These are phyloP conservation scores for Boletus sensibilis DNA, from an alignment of 768 basidiomycete genomes.

Conservation along the genomic window DNA sequence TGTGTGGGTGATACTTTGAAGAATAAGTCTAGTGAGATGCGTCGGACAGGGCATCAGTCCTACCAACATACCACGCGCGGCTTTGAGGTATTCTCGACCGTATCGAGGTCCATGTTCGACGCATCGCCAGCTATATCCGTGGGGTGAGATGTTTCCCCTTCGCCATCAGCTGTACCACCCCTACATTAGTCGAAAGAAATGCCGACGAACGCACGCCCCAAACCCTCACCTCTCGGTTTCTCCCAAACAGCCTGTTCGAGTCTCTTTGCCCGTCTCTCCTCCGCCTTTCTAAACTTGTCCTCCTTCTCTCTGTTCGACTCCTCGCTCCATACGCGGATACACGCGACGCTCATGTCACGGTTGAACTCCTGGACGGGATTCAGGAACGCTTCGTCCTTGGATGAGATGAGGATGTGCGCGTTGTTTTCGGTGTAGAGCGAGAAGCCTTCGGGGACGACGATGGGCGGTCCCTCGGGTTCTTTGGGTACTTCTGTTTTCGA, in stretches of 20 bases:
- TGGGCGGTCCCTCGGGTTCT: slow-evolving; percentile 15
- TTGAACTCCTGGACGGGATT: slow-evolving; percentile 99
- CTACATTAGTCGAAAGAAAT: slow-evolving; percentile 1
- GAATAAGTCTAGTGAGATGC: background rate
- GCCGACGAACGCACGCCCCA: background rate
- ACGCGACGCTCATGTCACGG: slow-evolving; percentile 87
- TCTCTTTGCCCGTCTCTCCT: slow-evolving; percentile 47
- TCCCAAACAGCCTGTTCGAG: slow-evolving; percentile 38
- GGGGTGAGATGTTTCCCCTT: background rate
- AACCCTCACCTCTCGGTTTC: slow-evolving; percentile 45
- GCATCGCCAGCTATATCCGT: background rate
- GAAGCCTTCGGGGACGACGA: slow-evolving; percentile 68
- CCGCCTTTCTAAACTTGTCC: slow-evolving; percentile 53
- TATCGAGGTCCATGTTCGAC: slow-evolving; percentile 1
- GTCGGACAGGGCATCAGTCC: background rate
- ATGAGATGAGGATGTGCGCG: slow-evolving; percentile 56
- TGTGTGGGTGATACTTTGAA: slow-evolving; percentile 54
- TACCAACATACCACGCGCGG: slow-evolving; percentile 23
- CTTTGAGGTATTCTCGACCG: slow-evolving; percentile 7
- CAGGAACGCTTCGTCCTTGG: slow-evolving; percentile 80
- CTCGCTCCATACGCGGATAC: slow-evolving; percentile 88
- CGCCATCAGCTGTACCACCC: slow-evolving; percentile 1
- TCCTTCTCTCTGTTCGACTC: slow-evolving; percentile 61
- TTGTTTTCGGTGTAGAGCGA: slow-evolving; percentile 80
- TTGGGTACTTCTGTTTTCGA: background rate